Evolutionary conservation across 495 filamentous ascomycete genomes (phyloP).

Genomic region (Penicillium crystallinum): DNA sequence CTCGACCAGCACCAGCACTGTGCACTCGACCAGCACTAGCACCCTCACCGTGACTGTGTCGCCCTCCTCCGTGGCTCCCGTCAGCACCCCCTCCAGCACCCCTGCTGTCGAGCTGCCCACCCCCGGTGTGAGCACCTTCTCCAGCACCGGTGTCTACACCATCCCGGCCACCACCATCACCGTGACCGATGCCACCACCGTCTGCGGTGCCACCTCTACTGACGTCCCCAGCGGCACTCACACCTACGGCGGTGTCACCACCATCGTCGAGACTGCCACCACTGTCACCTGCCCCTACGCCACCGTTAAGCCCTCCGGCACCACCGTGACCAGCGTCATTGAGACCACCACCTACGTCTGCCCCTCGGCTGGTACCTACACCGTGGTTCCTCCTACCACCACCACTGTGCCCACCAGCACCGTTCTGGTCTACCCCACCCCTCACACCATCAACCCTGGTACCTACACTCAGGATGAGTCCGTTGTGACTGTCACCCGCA

Average conservation of each 20-base stretch:
- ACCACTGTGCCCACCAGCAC: slow-evolving; percentile 51
- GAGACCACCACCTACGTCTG: slow-evolving; percentile 71
- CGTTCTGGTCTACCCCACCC: slow-evolving; percentile 60
- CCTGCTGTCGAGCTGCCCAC: slow-evolving; percentile 50
- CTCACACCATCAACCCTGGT: slow-evolving; percentile 61
- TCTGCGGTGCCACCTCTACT: slow-evolving; percentile 60
- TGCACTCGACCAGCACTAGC: slow-evolving; percentile 37
- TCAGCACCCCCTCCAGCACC: slow-evolving; percentile 22
- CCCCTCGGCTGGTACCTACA: slow-evolving; percentile 76
- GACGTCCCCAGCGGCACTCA: slow-evolving; percentile 58
- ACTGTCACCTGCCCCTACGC: slow-evolving; percentile 71
- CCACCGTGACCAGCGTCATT: slow-evolving; percentile 64
- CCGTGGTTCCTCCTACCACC: slow-evolving; percentile 62
- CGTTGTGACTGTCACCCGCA: slow-evolving; percentile 63
- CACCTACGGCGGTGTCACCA: slow-evolving; percentile 75
- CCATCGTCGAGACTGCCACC: slow-evolving; percentile 62
- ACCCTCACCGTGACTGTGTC: slow-evolving; percentile 34
- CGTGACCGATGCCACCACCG: slow-evolving; percentile 64
- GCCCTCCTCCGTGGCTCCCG: slow-evolving; percentile 27
- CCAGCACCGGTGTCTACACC: slow-evolving; percentile 71
- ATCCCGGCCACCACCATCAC: slow-evolving; percentile 72
- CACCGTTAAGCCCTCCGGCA: slow-evolving; percentile 55
- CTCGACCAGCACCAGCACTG: slow-evolving; percentile 28
- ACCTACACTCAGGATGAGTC: slow-evolving; percentile 68
- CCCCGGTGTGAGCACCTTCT: slow-evolving; percentile 59